phyloP scores from a whole-genome alignment of 352 stramenopile species.

The Pythium biforme region DNA sequence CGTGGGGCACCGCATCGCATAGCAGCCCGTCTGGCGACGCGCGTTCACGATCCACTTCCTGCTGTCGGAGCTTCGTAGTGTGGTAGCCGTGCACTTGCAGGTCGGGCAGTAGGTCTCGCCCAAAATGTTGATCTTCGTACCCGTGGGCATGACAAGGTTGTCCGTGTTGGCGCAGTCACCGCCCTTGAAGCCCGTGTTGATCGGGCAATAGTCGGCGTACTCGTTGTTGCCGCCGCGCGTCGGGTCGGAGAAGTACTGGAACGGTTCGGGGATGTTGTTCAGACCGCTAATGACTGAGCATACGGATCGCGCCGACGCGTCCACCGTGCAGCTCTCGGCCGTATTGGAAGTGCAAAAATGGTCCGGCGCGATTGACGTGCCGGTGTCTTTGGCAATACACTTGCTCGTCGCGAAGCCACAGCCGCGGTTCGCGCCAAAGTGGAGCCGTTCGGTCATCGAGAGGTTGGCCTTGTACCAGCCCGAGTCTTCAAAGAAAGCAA shows the following conservation, averaged over 20 bases:
- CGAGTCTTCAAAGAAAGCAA: constrained; percentile 84
- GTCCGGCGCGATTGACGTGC: constrained; percentile 40
- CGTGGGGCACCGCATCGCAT: constrained; percentile 59
- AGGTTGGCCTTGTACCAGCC: constrained; percentile 76
- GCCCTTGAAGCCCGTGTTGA: constrained; percentile 65
- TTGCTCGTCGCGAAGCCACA: constrained; percentile 66
- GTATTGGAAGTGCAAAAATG: constrained; percentile 65
- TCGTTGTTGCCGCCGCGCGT: constrained; percentile 57
- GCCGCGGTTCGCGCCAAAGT: constrained; percentile 65
- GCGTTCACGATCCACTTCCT: constrained; percentile 53
- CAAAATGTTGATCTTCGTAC: constrained; percentile 69
- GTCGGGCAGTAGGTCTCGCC: constrained; percentile 73
- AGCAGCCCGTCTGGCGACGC: constrained; percentile 71
- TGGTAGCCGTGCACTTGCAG: constrained; percentile 71
- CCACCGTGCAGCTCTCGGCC: constrained; percentile 73
- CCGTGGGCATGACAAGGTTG: constrained; percentile 48
- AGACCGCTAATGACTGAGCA: constrained; percentile 48
- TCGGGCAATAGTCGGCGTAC: constrained; percentile 76
- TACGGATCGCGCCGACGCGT: constrained; percentile 63
- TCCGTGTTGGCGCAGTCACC: constrained; percentile 61
- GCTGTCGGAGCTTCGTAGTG: constrained; percentile 60
- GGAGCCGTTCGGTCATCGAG: constrained; percentile 45
- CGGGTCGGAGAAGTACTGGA: constrained; percentile 62
- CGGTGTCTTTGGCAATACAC: constrained; percentile 59
- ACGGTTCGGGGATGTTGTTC: constrained; percentile 40